Evolutionary conservation across 306 rosid genomes (phyloP).

Genomic region (Rosa persica): DNA sequence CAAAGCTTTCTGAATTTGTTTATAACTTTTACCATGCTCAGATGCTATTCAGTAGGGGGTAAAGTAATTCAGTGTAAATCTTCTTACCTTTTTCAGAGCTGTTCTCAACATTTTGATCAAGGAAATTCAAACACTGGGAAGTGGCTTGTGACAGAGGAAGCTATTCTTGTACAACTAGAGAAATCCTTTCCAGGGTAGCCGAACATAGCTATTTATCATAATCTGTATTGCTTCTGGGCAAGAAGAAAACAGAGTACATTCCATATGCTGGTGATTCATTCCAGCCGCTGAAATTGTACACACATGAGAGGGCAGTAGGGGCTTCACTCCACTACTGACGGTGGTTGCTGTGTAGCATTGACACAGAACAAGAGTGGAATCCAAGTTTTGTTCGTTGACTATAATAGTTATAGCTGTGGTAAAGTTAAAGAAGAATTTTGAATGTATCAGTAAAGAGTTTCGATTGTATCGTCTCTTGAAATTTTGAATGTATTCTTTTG

Average conservation of each 20-base stretch:
- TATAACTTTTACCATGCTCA: neutral
- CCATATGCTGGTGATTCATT: slow-evolving; percentile 1
- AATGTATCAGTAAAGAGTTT: neutral
- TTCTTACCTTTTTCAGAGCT: slow-evolving; percentile 44
- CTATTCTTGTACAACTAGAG: slow-evolving; percentile 60
- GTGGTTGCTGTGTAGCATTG: too few species aligned
- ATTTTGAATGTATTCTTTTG: neutral
- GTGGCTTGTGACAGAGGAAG: slow-evolving; percentile 73
- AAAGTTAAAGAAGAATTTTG: neutral
- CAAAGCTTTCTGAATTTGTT: too few species aligned
- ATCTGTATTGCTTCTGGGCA: neutral
- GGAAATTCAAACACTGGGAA: slow-evolving; percentile 29
- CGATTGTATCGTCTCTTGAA: too few species aligned
- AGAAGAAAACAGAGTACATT: neutral
- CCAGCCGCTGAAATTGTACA: neutral
- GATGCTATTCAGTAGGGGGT: neutral
- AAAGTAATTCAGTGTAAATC: neutral
- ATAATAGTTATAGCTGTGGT: neutral
- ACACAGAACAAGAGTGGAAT: neutral
- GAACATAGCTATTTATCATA: slow-evolving; percentile 36
- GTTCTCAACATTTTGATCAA: slow-evolving; percentile 42
- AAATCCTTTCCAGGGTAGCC: slow-evolving; percentile 31
- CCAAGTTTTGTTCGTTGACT: neutral
- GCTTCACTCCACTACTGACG: neutral
- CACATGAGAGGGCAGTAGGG: neutral